phyloP scores from a whole-genome alignment of 1,284 basidiomycete species.

The Earliella scabrosa region DNA sequence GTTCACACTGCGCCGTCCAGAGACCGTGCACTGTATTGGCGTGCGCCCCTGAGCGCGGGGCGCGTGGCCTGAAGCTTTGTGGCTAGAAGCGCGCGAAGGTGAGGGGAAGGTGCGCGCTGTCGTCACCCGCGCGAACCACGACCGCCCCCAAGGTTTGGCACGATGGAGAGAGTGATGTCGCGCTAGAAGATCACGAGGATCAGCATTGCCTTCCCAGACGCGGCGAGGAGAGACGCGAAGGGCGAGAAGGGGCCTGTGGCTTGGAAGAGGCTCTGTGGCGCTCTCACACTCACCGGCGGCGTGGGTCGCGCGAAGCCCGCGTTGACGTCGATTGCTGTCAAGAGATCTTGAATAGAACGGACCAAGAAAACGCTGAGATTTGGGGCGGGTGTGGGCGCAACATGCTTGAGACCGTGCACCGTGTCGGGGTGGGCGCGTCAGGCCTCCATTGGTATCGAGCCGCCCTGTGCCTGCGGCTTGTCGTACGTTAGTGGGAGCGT shows the following conservation, averaged over 20 bases:
- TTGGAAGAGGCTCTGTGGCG: background rate
- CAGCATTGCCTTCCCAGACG: conserved; percentile 1
- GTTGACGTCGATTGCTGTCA: too few species aligned
- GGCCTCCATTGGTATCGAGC: background rate
- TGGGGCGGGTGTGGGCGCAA: background rate
- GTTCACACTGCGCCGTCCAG: too few species aligned
- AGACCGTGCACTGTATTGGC: too few species aligned
- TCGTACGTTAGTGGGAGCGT: background rate
- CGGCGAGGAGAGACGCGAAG: background rate
- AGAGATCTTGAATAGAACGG: background rate
- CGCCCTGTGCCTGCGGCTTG: background rate
- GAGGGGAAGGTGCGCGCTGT: conserved; percentile 1
- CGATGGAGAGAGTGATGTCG: background rate
- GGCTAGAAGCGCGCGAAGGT: background rate
- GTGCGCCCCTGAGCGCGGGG: background rate
- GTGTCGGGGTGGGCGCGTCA: background rate
- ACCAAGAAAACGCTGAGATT: background rate
- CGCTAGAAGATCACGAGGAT: conserved; percentile 3
- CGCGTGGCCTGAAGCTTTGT: background rate
- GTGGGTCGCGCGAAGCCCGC: too few species aligned
- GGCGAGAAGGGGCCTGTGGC: background rate
- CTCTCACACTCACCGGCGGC: background rate
- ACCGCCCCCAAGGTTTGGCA: background rate
- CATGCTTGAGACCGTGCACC: too few species aligned
- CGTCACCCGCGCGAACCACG: background rate